Conservation (phyloP, 2,329 filamentous ascomycete species). For the Meredithiella fracta region DNA sequence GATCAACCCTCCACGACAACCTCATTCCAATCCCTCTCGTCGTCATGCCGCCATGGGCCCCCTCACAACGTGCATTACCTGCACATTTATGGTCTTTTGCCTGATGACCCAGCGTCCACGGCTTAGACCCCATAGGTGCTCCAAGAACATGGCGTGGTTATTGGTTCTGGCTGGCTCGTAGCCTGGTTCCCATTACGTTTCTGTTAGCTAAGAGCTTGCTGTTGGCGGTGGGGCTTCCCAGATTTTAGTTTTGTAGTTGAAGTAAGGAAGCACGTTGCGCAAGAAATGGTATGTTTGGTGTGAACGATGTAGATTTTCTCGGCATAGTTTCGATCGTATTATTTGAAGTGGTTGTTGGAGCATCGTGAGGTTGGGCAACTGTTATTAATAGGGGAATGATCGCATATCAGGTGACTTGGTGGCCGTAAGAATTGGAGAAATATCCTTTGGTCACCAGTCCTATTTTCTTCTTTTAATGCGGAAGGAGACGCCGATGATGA, state of each 20-base stretch:
- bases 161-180: background rate
- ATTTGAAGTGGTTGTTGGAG: background rate
- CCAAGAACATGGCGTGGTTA: background rate
- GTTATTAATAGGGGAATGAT: no score
- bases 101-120: background rate
- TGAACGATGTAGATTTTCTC: background rate
- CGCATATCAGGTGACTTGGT: background rate
- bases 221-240: conserved; percentile 5
- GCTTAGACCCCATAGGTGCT: background rate
- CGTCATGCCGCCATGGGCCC: background rate
- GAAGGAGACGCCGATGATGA: background rate
- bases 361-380: background rate
- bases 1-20: no score
- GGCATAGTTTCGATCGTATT: no score
- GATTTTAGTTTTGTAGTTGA: conserved; percentile 8
- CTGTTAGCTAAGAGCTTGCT: conserved; percentile 10
- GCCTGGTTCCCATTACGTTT: conserved; percentile 11
- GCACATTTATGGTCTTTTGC: background rate
- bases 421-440: background rate
- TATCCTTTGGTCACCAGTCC: background rate
- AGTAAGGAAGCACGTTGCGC: conserved; percentile 3
- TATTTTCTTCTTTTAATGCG: background rate
- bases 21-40: background rate
- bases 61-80: background rate
- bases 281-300: background rate